Percentiles rank a stretch among this genome's conserved stretches.
Evolutionary conservation across 306 rosid species (phyloP).

Genomic region (Acmispon strigosus): DNA sequence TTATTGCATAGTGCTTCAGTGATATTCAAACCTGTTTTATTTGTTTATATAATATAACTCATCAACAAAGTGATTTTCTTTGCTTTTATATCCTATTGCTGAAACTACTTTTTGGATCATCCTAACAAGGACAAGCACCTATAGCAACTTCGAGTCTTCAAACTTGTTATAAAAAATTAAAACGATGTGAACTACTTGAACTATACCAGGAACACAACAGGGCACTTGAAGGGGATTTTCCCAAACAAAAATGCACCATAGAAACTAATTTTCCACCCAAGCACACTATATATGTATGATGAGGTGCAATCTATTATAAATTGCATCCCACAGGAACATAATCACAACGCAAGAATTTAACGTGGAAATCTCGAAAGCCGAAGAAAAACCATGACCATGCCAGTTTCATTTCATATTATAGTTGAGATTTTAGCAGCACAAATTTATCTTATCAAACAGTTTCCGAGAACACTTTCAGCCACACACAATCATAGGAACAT

Average conservation of each 20-base stretch:
- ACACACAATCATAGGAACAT: conserved; percentile 20
- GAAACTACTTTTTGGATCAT: background rate
- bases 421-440: conserved; percentile 12
- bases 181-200: background rate
- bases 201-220: background rate
- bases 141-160: background rate
- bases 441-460: conserved; percentile 9
- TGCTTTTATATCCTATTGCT: background rate
- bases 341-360: too few relatives aligned
- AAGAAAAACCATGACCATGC: background rate
- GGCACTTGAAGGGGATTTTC: background rate
- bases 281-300: background rate
- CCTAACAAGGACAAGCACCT: conserved; percentile 2
- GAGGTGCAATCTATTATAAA: too few relatives aligned
- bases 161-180: background rate
- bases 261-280: background rate
- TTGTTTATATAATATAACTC: background rate
- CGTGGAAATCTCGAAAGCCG: too few relatives aligned
- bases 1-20: conserved; percentile 13
- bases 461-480: conserved; percentile 6
- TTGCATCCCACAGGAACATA: too few relatives aligned
- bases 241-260: background rate
- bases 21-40: background rate
- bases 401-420: conserved; percentile 2
- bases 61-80: background rate